phyloP scores from a whole-genome alignment of 768 basidiomycete genomes.

The Lactarius quietus region DNA sequence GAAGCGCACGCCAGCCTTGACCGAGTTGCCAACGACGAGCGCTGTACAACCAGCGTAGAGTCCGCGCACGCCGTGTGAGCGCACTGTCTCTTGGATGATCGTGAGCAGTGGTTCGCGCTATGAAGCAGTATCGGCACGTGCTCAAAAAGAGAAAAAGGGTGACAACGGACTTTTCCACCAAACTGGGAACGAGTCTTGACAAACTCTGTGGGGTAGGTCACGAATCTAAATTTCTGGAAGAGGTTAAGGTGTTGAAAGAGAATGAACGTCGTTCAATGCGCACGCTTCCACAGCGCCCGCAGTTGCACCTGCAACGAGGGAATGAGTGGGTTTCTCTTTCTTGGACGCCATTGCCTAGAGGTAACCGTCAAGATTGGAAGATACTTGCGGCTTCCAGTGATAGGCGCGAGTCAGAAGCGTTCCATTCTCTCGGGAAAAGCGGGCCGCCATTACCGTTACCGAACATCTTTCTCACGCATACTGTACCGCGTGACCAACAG shows the following conservation, averaged over 20 bases:
- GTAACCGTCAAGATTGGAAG: not conserved
- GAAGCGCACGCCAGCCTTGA: constrained; percentile 96
- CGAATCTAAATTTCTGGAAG: constrained; percentile 53
- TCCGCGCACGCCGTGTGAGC: constrained; percentile 71
- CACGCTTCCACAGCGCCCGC: constrained; percentile 94
- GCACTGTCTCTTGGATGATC: constrained; percentile 72
- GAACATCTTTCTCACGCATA: not conserved
- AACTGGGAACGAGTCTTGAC: constrained; percentile 96
- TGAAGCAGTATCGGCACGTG: not conserved
- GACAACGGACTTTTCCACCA: constrained; percentile 57
- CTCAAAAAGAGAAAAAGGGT: not conserved
- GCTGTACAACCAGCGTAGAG: constrained; percentile 94
- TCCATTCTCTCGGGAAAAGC: not conserved
- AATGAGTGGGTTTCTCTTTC: constrained; percentile 82
- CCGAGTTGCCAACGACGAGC: constrained; percentile 83
- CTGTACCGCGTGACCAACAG: too few species aligned
- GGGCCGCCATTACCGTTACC: not conserved
- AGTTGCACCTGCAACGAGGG: constrained; percentile 85
- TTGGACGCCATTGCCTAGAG: constrained; percentile 41
- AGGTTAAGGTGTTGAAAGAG: constrained; percentile 30
- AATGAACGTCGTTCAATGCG: constrained; percentile 31
- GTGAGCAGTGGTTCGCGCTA: constrained; percentile 67
- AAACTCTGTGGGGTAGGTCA: constrained; percentile 88
- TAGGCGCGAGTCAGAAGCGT: too few species aligned
- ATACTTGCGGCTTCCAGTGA: too few species aligned